phyloP scores from a whole-genome alignment of 805 yeast genomes.

The Candida boleticola region DNA sequence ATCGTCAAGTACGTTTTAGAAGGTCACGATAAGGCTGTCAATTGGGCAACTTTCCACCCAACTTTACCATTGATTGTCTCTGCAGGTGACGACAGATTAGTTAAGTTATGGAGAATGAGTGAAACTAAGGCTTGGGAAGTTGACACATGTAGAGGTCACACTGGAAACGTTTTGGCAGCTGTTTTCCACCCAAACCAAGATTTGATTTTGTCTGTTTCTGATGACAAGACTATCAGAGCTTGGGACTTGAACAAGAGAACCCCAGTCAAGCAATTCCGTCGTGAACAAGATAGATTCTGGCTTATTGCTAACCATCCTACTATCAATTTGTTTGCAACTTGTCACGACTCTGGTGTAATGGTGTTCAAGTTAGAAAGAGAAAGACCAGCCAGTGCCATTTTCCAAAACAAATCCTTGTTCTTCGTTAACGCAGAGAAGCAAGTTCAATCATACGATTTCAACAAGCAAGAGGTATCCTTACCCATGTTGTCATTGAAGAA shows the following conservation, averaged over 20 bases:
- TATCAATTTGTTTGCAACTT: slow-evolving; percentile 91
- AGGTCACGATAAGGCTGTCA: slow-evolving; percentile 98
- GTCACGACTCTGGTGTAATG: slow-evolving; percentile 97
- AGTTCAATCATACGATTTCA: slow-evolving; percentile 75
- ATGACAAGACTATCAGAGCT: slow-evolving; percentile 92
- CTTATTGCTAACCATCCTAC: slow-evolving; percentile 82
- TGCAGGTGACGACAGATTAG: slow-evolving; percentile 93
- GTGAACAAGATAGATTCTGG: slow-evolving; percentile 96
- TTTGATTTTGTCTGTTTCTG: slow-evolving; percentile 87
- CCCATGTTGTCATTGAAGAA: slow-evolving; percentile 84
- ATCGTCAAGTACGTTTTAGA: slow-evolving; percentile 93
- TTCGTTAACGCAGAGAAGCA: slow-evolving; percentile 84
- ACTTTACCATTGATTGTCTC: slow-evolving; percentile 91
- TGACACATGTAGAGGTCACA: slow-evolving; percentile 97
- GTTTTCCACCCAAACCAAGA: slow-evolving; percentile 93
- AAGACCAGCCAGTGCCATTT: slow-evolving; percentile 82
- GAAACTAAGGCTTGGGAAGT: slow-evolving; percentile 99
- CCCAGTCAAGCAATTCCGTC: slow-evolving; percentile 88
- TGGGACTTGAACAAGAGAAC: slow-evolving; percentile 96
- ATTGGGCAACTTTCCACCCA: slow-evolving; percentile 98
- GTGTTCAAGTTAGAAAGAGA: slow-evolving; percentile 96
- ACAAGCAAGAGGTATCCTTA: slow-evolving; percentile 59
- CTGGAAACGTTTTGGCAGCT: slow-evolving; percentile 86
- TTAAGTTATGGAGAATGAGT: slow-evolving; percentile 96
- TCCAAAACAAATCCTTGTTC: slow-evolving; percentile 66